Evolutionary conservation across 1,284 basidiomycete genomes (phyloP).

Genomic region (Paramarasmius palmivorus): DNA sequence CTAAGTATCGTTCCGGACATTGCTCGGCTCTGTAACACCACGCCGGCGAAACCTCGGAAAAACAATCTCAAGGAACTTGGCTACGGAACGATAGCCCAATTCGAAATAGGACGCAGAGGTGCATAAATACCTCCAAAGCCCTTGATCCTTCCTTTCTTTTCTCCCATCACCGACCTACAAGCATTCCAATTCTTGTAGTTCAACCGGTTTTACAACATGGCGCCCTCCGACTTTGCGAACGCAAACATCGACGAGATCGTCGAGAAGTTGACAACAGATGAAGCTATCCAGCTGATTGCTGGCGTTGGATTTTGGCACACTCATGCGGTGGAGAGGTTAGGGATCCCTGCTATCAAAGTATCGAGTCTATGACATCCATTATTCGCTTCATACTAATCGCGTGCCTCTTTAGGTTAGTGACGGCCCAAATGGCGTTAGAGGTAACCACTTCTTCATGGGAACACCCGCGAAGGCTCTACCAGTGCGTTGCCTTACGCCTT

Average conservation of each 20-base stretch:
- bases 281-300: constrained; percentile 68
- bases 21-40: too few species aligned
- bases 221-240: constrained; percentile 67
- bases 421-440: constrained; percentile 68
- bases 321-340: constrained; percentile 59
- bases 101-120: too few species aligned
- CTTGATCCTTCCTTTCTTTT: not conserved
- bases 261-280: constrained; percentile 66
- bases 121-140: too few species aligned
- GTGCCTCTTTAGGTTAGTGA: constrained; percentile 57
- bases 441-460: constrained; percentile 65
- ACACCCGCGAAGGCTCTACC: constrained; percentile 65
- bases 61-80: too few species aligned
- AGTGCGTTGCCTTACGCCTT: constrained; percentile 26
- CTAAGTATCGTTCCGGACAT: too few species aligned
- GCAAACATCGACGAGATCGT: constrained; percentile 61
- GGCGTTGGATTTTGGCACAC: constrained; percentile 82
- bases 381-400: not conserved
- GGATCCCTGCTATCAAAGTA: constrained; percentile 73
- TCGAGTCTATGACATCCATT: constrained; percentile 12
- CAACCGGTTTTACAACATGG: constrained; percentile 37
- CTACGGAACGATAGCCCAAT: too few species aligned
- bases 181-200: not conserved
- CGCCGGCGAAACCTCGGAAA: too few species aligned
- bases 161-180: not conserved